Percentiles rank a stretch among this genome's conserved stretches.
Conservation (phyloP, 345 rosid genomes). For the Ricinus communis region DNA sequence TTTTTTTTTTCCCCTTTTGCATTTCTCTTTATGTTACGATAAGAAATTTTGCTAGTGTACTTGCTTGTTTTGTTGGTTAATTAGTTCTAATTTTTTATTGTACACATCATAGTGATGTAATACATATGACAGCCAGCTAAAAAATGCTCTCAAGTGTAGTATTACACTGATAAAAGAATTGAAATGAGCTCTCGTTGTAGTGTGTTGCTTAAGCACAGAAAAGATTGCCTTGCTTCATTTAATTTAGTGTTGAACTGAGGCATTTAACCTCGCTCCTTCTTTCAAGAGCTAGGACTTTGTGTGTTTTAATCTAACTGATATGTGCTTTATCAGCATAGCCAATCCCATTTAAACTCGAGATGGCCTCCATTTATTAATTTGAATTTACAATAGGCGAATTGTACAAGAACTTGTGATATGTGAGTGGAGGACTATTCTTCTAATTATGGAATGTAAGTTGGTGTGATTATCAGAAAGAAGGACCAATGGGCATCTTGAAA, state of each 20-base stretch:
- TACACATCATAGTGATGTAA: not conserved
- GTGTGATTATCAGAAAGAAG: not conserved
- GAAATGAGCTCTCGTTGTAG: not conserved
- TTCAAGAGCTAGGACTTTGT: not conserved
- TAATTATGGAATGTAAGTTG: not conserved
- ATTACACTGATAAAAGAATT: constrained; percentile 1
- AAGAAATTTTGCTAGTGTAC: no score
- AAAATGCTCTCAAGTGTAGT: not conserved
- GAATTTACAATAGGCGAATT: not conserved
- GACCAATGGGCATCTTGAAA: not conserved
- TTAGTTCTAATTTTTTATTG: not conserved
- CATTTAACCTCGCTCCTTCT: not conserved
- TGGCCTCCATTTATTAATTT: no score
- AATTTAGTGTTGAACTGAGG: not conserved
- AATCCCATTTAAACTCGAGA: no score
- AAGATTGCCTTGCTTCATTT: not conserved
- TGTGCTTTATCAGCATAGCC: not conserved
- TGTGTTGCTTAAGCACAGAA: not conserved
- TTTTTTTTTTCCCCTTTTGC: not conserved
- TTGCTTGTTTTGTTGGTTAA: not conserved
- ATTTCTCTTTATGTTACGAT: not conserved
- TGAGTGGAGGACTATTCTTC: not conserved
- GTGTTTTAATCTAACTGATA: not conserved
- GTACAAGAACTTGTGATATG: not conserved
- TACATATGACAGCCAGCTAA: not conserved